Percentiles rank a stretch among this genome's conserved stretches.
Evolutionary conservation across 2,329 filamentous ascomycete species (phyloP).

Genomic region (Polytolypa hystricis): DNA sequence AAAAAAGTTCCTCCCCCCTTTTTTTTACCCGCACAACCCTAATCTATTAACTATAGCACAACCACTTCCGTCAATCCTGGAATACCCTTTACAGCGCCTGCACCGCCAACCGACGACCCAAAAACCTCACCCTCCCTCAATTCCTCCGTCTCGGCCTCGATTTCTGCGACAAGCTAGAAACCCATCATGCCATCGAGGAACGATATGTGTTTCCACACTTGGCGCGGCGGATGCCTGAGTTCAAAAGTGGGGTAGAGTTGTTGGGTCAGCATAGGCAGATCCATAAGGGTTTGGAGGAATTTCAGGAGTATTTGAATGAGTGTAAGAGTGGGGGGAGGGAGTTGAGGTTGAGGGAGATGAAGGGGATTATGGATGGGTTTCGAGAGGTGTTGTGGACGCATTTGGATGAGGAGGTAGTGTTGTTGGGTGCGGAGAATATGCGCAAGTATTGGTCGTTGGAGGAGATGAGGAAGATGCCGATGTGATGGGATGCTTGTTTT

Average conservation of each 20-base stretch:
- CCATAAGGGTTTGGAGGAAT: constrained; percentile 59
- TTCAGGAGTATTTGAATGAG: constrained; percentile 53
- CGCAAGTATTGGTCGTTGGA: constrained; percentile 65
- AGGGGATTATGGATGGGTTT: constrained; percentile 64
- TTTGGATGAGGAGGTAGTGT: constrained; percentile 71
- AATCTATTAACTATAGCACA: too few relatives aligned
- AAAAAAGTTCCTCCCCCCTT: too few relatives aligned
- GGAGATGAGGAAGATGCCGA: constrained; percentile 61
- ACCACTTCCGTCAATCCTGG: constrained; percentile 66
- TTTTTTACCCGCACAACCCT: too few relatives aligned
- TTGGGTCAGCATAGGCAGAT: constrained; percentile 68
- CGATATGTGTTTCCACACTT: constrained; percentile 67
- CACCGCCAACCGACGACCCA: constrained; percentile 46
- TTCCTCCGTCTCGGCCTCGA: constrained; percentile 59
- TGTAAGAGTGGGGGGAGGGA: constrained; percentile 55
- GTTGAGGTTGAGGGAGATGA: constrained; percentile 47
- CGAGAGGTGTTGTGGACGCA: constrained; percentile 70
- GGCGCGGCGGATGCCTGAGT: constrained; percentile 68
- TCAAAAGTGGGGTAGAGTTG: constrained; percentile 53
- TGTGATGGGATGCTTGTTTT: constrained; percentile 35
- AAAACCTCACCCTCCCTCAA: constrained; percentile 53
- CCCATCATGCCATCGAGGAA: constrained; percentile 79
- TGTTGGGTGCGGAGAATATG: constrained; percentile 79
- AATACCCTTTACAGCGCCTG: constrained; percentile 58
- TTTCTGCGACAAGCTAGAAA: constrained; percentile 58